These are phyloP conservation scores for Phylloporus sp. DNA, from an alignment of 768 basidiomycete genomes.

Conservation along the genomic window DNA sequence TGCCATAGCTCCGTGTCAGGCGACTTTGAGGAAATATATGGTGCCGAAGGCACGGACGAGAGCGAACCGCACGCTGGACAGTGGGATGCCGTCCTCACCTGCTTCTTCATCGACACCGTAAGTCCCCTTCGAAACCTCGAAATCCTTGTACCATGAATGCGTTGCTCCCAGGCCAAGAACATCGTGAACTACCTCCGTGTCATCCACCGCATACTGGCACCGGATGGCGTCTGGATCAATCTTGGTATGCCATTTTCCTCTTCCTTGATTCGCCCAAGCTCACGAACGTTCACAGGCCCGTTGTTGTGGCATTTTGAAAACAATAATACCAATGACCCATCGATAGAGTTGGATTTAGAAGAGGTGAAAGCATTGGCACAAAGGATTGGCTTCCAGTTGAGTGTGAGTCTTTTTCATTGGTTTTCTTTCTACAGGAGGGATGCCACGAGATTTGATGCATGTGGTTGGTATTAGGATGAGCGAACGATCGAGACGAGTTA, in stretches of 20 bases:
- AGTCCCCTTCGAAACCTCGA: constrained; percentile 12
- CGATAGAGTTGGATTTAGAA: constrained; percentile 85
- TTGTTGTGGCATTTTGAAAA: constrained; percentile 98
- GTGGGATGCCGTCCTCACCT: constrained; percentile 91
- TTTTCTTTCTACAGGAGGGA: neutral
- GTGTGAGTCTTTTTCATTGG: constrained; percentile 43
- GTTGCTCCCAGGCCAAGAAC: constrained; percentile 71
- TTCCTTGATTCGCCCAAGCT: neutral
- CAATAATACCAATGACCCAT: constrained; percentile 72
- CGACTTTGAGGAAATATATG: constrained; percentile 93
- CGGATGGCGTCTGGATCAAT: constrained; percentile 91
- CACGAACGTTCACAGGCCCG: constrained; percentile 51
- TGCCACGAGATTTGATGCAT: neutral
- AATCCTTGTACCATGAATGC: neutral
- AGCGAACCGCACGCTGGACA: constrained; percentile 66
- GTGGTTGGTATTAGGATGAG: constrained; percentile 71
- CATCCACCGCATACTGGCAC: constrained; percentile 76
- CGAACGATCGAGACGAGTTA: constrained; percentile 78
- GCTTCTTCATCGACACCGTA: constrained; percentile 97
- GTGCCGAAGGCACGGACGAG: constrained; percentile 44
- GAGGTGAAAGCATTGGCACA: constrained; percentile 77
- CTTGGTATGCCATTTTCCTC: constrained; percentile 46
- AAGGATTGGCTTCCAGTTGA: constrained; percentile 76
- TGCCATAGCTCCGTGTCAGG: constrained; percentile 38
- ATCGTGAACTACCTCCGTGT: constrained; percentile 87